Evolutionary conservation across 2,329 filamentous ascomycete genomes (phyloP).

Genomic region (Lasiodiplodia gonubiensis): DNA sequence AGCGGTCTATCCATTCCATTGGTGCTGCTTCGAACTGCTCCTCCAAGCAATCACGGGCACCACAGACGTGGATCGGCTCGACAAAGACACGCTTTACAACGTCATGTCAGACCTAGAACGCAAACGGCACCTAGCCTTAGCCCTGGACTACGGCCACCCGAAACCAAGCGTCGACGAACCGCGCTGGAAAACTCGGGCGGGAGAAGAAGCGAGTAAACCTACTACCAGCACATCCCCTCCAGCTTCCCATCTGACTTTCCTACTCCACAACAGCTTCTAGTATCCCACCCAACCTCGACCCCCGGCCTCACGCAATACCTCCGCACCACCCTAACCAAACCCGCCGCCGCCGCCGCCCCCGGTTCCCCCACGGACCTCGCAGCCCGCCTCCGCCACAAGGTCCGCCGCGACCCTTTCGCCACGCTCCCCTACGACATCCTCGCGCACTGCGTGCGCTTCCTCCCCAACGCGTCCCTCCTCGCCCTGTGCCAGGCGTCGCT

Average conservation of each 20-base stretch:
- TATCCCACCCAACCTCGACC: too few species aligned
- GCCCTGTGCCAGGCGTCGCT: not conserved
- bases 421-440: not conserved
- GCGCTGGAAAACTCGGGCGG: not conserved
- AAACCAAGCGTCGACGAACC: not conserved
- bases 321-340: too few species aligned
- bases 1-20: not conserved
- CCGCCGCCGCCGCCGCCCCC: too few species aligned
- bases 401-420: not conserved
- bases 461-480: not conserved
- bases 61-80: not conserved
- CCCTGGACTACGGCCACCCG: not conserved
- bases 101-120: not conserved
- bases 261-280: too few species aligned
- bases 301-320: too few species aligned
- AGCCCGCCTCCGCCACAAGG: not conserved
- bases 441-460: not conserved
- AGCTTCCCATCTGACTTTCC: too few species aligned
- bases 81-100: not conserved
- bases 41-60: not conserved
- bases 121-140: not conserved
- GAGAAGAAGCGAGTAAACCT: not conserved
- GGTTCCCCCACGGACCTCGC: not conserved
- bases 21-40: slow-evolving; percentile 12
- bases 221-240: too few species aligned